A percentile compares a stretch with the other conserved stretches of the same genome.
phyloP scores from a whole-genome alignment of 345 rosid genomes.

The Brassica napus region DNA sequence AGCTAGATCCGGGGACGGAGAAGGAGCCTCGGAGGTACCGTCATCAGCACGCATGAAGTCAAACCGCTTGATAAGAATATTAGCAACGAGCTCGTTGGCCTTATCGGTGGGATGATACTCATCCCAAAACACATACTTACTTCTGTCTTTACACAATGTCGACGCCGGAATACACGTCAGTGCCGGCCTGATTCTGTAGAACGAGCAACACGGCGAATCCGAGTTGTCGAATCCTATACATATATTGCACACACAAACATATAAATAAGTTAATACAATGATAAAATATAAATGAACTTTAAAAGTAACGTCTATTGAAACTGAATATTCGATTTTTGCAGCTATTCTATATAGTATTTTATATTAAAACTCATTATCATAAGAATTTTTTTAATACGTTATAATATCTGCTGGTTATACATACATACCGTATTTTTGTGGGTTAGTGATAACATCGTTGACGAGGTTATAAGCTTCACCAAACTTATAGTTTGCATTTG shows the following conservation, averaged over 20 bases:
- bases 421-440: conserved; percentile 59
- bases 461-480: conserved; percentile 90
- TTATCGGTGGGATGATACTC: conserved; percentile 89
- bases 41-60: conserved; percentile 47
- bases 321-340: not conserved
- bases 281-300: not conserved
- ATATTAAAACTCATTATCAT: not conserved
- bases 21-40: conserved; percentile 42
- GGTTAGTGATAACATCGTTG: conserved; percentile 65
- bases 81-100: conserved; percentile 78
- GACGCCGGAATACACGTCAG: conserved; percentile 88
- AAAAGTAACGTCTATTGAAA: too few species aligned
- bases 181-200: conserved; percentile 82
- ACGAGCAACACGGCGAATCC: conserved; percentile 88
- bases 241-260: not conserved
- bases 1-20: conserved; percentile 49
- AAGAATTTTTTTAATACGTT: not conserved
- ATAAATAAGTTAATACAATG: not conserved
- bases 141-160: conserved; percentile 74
- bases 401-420: not conserved
- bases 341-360: not conserved
- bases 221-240: conserved; percentile 69
- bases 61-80: conserved; percentile 75
- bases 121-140: conserved; percentile 96
- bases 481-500: conserved; percentile 61